Conservation (phyloP, 805 yeast genomes). For the Metschnikowia continentalis region DNA sequence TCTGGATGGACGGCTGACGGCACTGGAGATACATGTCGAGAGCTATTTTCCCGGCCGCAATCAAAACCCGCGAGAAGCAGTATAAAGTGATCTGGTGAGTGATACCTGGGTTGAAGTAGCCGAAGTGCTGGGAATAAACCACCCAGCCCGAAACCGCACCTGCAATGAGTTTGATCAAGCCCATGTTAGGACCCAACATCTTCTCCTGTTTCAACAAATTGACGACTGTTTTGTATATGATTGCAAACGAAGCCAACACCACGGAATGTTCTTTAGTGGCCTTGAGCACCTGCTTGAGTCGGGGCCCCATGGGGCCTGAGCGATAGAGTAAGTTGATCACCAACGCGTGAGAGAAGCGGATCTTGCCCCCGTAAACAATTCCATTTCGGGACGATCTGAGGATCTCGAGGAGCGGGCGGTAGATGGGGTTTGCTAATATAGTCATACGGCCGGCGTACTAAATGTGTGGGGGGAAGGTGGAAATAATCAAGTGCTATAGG, state of each 20-base stretch:
- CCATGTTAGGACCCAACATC: constrained; percentile 30
- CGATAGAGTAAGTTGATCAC: constrained; percentile 57
- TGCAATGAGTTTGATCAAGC: constrained; percentile 32
- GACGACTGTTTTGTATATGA: constrained; percentile 43
- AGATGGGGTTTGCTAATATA: constrained; percentile 20
- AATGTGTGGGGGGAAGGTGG: neutral
- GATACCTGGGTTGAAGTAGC: constrained; percentile 44
- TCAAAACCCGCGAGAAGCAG: constrained; percentile 61
- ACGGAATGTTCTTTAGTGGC: constrained; percentile 55
- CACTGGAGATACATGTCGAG: constrained; percentile 37
- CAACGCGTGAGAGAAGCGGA: constrained; percentile 60
- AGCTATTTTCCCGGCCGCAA: constrained; percentile 56
- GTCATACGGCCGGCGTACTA: constrained; percentile 11
- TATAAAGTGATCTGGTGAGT: constrained; percentile 74
- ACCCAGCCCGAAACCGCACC: constrained; percentile 41
- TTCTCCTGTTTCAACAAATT: constrained; percentile 29
- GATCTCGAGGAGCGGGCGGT: constrained; percentile 31
- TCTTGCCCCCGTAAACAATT: constrained; percentile 56
- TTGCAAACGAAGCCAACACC: constrained; percentile 54
- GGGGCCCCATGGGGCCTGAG: constrained; percentile 45
- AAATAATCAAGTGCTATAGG: neutral
- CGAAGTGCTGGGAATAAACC: constrained; percentile 43
- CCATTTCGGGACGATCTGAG: constrained; percentile 43
- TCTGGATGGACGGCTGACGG: constrained; percentile 30
- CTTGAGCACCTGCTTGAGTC: constrained; percentile 42